These are phyloP conservation scores for Penicillium silybi DNA, from an alignment of 495 filamentous ascomycete genomes.

Conservation along the genomic window DNA sequence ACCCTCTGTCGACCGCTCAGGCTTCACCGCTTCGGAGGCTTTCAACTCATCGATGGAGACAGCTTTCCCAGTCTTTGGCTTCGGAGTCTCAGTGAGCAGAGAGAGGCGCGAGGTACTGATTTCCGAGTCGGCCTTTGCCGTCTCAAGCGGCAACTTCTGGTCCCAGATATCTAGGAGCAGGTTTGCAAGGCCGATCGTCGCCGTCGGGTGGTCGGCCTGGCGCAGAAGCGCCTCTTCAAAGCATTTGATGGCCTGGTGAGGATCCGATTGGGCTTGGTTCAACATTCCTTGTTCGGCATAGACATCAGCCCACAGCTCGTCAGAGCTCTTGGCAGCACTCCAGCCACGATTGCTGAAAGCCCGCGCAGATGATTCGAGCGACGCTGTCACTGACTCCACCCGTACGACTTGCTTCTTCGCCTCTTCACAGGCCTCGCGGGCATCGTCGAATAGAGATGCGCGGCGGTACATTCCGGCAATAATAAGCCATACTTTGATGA, in stretches of 20 bases:
- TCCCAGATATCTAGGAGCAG: constrained; percentile 84
- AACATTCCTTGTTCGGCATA: constrained; percentile 72
- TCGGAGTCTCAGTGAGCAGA: constrained; percentile 17
- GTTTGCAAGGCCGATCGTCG: constrained; percentile 77
- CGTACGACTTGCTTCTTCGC: constrained; percentile 63
- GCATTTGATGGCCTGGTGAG: constrained; percentile 62
- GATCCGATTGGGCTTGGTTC: constrained; percentile 53
- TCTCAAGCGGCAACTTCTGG: constrained; percentile 51
- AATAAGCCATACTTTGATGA: constrained; percentile 84
- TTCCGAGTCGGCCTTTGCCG: constrained; percentile 30
- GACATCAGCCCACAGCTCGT: constrained; percentile 78
- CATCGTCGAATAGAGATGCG: constrained; percentile 72
- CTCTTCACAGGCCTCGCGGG: constrained; percentile 72
- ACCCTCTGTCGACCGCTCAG: constrained; percentile 4
- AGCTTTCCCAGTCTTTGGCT: constrained; percentile 17
- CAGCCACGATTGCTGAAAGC: constrained; percentile 60
- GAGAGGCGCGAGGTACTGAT: constrained; percentile 25
- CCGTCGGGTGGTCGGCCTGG: constrained; percentile 70
- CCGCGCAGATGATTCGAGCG: constrained; percentile 46
- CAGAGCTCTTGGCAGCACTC: constrained; percentile 70
- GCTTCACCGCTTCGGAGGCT: constrained; percentile 7
- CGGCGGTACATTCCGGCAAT: constrained; percentile 84
- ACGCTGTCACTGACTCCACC: constrained; percentile 40
- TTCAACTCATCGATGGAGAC: constrained; percentile 26
- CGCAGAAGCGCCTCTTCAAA: constrained; percentile 79